These are phyloP conservation scores for Yarrowia osloensis DNA, from an alignment of 805 yeast species.

Conservation along the genomic window DNA sequence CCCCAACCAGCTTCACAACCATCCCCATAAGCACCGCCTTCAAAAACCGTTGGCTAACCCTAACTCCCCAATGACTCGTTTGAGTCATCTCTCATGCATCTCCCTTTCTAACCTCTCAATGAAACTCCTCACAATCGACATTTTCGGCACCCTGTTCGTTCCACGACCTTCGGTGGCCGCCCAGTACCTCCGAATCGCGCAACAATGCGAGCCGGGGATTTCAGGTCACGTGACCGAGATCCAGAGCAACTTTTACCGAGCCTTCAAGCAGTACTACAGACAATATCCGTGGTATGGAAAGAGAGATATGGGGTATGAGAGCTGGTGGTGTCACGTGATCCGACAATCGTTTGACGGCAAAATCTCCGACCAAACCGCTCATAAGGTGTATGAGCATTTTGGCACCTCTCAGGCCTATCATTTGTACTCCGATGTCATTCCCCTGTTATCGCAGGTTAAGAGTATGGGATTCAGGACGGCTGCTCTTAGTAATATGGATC, in stretches of 20 bases:
- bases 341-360: background rate
- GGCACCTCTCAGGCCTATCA: background rate
- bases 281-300: constrained; percentile 13
- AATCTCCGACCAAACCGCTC: background rate
- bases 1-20: too few species aligned
- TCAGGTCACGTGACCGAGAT: background rate
- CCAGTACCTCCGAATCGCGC: constrained; percentile 1
- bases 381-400: background rate
- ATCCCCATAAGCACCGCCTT: too few species aligned
- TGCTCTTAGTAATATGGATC: constrained; percentile 16
- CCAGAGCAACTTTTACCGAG: background rate
- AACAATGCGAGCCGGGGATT: background rate
- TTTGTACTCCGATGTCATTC: constrained; percentile 11
- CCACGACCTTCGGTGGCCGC: constrained; percentile 22
- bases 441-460: background rate
- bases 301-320: background rate
- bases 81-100: background rate
- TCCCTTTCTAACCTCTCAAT: background rate
- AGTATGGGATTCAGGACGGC: background rate
- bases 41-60: too few species aligned
- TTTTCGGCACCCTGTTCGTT: constrained; percentile 14
- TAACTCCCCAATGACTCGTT: background rate
- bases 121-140: constrained; percentile 16
- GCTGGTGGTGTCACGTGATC: constrained; percentile 17
- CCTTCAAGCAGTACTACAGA: constrained; percentile 2